Base-by-base conservation (phyloP, 805 yeast species). In the Yarrowia sp. region DNA sequence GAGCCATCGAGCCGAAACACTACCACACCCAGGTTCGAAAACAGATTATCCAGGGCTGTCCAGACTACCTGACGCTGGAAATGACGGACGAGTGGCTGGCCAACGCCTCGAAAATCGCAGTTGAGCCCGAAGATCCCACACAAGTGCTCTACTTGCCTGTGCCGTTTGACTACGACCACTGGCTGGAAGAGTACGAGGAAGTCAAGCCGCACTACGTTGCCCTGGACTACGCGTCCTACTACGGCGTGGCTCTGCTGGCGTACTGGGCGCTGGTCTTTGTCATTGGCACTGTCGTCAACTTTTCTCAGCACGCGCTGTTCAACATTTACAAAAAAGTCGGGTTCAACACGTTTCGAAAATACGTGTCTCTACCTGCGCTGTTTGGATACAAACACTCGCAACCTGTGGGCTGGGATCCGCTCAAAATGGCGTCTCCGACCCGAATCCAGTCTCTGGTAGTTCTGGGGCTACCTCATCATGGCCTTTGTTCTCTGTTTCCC, bases 401-500 rank as follows among this genome's bases (percentile, higher is more conserved):
- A 19, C 78, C 79, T 0, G 58, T 72, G 56, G 66, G 68, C 9
- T 39, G 74, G 17, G 33, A 60, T 1, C 56, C 66, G 14, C 43
- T 73, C 39, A 20, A 42, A 3, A 68, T 74, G 2, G 52, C 74
- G 10, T 70, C 80, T 1, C 85, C 86, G 0, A 80, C 85, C 0
- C 73, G 85, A 40, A 77, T 78, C 7, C 84, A 83, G 72, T 69
- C 81, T 1, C 47, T 80, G 6, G 75, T 83, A 8, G 71, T 82
- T 1, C 9, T 71, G 8, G 79, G n/a, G 76, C 0, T 81, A 79
- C 69, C 30, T 77, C 10, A 70, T 70, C 1, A 52, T 83, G 17
- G 74, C 80, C 55, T 52, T 77, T 7, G 71, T 72, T 50, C 74
- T 68, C 39, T 71, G 70, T 13, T 61, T 61, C 24, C 53, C 66